Percentiles rank a stretch among this genome's conserved stretches.
phyloP scores from a whole-genome alignment of 1,284 basidiomycete genomes.

The Vanrija sp. region DNA sequence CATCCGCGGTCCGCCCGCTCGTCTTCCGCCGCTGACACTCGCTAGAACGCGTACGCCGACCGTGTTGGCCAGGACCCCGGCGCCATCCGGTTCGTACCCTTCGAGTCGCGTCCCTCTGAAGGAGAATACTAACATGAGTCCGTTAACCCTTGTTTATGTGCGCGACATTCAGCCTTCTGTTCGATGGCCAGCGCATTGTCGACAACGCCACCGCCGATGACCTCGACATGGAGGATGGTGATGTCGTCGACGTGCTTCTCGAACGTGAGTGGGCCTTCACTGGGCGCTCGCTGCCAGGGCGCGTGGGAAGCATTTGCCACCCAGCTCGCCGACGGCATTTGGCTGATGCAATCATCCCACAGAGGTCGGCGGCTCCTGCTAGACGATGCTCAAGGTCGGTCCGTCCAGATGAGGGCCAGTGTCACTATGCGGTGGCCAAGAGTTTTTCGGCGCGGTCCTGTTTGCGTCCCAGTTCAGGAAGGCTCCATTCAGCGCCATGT shows the following conservation, averaged over 20 bases:
- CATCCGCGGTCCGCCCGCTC: no score
- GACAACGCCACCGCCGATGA: conserved; percentile 80
- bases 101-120: background rate
- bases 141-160: no score
- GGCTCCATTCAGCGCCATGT: no score
- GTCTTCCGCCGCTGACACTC: conserved; percentile 6
- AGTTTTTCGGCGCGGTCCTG: no score
- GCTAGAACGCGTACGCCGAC: conserved; percentile 81
- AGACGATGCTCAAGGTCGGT: background rate
- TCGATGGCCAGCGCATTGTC: conserved; percentile 74
- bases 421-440: no score
- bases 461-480: no score
- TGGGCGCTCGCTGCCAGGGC: background rate
- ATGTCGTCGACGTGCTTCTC: conserved; percentile 87
- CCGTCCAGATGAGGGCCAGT: no score
- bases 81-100: conserved; percentile 70
- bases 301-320: background rate
- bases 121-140: no score
- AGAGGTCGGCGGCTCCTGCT: conserved; percentile 37
- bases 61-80: conserved; percentile 86
- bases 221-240: conserved; percentile 77
- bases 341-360: background rate
- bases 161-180: conserved; percentile 63
- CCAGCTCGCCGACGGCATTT: background rate
- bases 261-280: conserved; percentile 64